A percentile compares a stretch with the other conserved stretches of the same genome.
Conservation (phyloP, 768 basidiomycete species). For the Tephrocybe sp. region DNA sequence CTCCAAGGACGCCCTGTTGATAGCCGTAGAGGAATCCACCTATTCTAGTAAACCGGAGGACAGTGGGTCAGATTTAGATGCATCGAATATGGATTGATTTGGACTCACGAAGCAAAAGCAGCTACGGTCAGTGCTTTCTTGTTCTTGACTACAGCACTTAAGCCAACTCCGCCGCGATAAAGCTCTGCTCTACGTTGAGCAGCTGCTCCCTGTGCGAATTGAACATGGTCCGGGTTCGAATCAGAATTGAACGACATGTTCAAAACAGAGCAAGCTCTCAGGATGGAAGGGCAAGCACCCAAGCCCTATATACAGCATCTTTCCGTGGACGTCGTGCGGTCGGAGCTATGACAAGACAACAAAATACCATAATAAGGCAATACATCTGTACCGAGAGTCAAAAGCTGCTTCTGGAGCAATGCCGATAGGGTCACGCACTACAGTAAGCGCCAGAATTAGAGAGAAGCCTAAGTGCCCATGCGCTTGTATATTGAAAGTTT, state of each 20-base stretch:
- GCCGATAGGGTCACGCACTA: too few relatives aligned
- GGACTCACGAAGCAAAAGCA: slow-evolving; percentile 16
- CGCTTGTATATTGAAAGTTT: too few relatives aligned
- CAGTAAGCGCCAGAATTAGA: too few relatives aligned
- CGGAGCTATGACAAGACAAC: too few relatives aligned
- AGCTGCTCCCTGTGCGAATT: slow-evolving; percentile 12
- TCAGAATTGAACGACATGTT: background rate
- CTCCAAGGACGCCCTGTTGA: slow-evolving; percentile 17
- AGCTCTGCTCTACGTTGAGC: slow-evolving; percentile 14
- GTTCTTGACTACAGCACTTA: slow-evolving; percentile 12
- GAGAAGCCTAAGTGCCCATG: too few relatives aligned
- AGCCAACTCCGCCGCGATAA: slow-evolving; percentile 5
- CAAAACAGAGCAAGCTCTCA: background rate
- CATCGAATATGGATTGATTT: background rate
- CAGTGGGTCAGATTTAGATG: background rate
- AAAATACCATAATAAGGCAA: too few relatives aligned
- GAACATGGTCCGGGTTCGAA: background rate
- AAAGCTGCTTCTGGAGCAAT: too few relatives aligned
- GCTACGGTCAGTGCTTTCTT: slow-evolving; percentile 14
- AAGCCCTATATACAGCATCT: background rate
- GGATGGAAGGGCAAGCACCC: background rate
- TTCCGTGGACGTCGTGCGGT: background rate
- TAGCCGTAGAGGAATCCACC: slow-evolving; percentile 18
- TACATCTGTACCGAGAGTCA: too few relatives aligned
- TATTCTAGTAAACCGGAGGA: background rate